Evolutionary conservation across 2,329 filamentous ascomycete genomes (phyloP).

Genomic region (Huntiella savannae): DNA sequence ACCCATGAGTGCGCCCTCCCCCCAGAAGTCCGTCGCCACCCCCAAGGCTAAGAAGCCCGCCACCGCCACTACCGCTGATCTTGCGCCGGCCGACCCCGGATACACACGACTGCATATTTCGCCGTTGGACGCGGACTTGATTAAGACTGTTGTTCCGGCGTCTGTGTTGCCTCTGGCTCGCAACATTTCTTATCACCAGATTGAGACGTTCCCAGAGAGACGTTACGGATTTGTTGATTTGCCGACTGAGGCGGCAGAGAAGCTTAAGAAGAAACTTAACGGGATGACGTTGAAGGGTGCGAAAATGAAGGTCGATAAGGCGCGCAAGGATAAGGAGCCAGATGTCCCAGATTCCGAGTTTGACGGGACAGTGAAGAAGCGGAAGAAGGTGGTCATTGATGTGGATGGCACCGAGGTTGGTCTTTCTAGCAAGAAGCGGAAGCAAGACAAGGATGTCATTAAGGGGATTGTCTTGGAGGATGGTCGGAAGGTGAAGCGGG

Average conservation of each 20-base stretch:
- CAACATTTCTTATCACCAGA: constrained; percentile 71
- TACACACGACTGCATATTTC: constrained; percentile 53
- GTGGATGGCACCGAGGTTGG: constrained; percentile 17
- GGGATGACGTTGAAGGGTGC: constrained; percentile 66
- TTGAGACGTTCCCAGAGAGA: constrained; percentile 78
- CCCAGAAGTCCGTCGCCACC: constrained; percentile 3
- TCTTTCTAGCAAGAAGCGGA: constrained; percentile 25
- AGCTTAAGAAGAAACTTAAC: constrained; percentile 77
- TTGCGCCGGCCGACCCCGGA: constrained; percentile 6
- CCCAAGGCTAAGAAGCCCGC: constrained; percentile 7
- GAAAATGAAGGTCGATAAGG: constrained; percentile 72
- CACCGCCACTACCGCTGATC: not conserved
- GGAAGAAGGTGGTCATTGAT: constrained; percentile 20
- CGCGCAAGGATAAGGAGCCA: constrained; percentile 33
- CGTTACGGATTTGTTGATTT: constrained; percentile 82
- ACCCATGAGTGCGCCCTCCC: constrained; percentile 2
- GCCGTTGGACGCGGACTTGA: constrained; percentile 58
- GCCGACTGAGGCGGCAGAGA: constrained; percentile 66
- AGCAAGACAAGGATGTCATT: constrained; percentile 31
- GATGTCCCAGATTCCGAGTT: constrained; percentile 20
- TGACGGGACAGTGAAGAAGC: constrained; percentile 20
- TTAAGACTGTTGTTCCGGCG: constrained; percentile 52
- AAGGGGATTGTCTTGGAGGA: constrained; percentile 52
- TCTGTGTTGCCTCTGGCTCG: constrained; percentile 46
- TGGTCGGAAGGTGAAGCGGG: constrained; percentile 66